Conservation (phyloP, 1,284 basidiomycete genomes). For the Malassezia globosa region DNA sequence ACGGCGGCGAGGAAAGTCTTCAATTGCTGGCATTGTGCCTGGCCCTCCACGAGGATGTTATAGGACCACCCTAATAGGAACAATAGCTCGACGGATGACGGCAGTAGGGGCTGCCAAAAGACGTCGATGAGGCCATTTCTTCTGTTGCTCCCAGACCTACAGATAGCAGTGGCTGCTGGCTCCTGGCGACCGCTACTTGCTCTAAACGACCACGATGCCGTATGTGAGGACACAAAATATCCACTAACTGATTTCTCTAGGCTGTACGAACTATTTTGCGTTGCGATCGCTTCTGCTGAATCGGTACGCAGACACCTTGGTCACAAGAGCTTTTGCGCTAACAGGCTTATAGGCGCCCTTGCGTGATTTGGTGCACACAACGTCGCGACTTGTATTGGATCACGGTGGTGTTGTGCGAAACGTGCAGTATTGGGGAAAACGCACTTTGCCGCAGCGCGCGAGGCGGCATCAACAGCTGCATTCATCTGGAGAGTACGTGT, state of each 20-base stretch:
- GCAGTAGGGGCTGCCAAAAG: neutral
- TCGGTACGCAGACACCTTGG: too few species aligned
- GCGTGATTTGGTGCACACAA: constrained; percentile 62
- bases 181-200: too few species aligned
- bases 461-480: constrained; percentile 58
- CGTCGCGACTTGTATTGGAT: constrained; percentile 63
- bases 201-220: too few species aligned
- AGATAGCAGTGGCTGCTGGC: too few species aligned
- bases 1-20: constrained; percentile 95
- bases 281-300: constrained; percentile 38
- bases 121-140: neutral
- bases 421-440: constrained; percentile 64
- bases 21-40: constrained; percentile 81
- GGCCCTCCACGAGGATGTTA: constrained; percentile 50
- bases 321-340: too few species aligned
- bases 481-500: constrained; percentile 64
- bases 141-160: neutral
- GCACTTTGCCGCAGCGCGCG: constrained; percentile 65
- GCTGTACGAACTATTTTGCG: constrained; percentile 45
- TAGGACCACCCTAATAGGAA: neutral
- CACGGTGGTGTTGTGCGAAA: constrained; percentile 68
- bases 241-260: too few species aligned
- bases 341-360: constrained; percentile 56
- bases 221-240: too few species aligned
- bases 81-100: too few species aligned